A percentile compares a stretch with the other conserved stretches of the same genome.
Conservation (phyloP, 2,329 filamentous ascomycete genomes). For the Fusarium sp. region DNA sequence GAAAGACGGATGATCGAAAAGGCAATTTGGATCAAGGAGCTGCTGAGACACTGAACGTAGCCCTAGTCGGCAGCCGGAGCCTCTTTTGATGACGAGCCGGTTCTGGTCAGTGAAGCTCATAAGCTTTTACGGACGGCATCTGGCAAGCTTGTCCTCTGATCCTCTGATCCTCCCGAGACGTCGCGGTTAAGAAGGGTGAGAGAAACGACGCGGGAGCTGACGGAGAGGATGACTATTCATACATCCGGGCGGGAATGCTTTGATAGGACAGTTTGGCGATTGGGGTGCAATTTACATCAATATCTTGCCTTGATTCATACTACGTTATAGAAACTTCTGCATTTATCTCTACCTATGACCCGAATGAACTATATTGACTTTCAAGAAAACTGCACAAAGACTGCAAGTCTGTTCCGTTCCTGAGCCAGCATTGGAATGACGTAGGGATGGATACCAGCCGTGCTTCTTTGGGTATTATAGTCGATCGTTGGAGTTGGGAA, state of each 20-base stretch:
- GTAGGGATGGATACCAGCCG: not conserved
- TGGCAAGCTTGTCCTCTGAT: slow-evolving; percentile 45
- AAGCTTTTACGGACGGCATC: slow-evolving; percentile 40
- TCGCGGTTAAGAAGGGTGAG: slow-evolving; percentile 15
- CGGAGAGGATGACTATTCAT: slow-evolving; percentile 50
- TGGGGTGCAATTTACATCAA: slow-evolving; percentile 61
- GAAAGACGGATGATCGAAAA: slow-evolving; percentile 29
- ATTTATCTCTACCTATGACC: slow-evolving; percentile 14
- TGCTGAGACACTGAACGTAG: slow-evolving; percentile 22
- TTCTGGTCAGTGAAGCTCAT: slow-evolving; percentile 25
- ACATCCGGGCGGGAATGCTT: slow-evolving; percentile 55
- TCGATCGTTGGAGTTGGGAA: not conserved
- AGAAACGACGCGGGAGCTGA: slow-evolving; percentile 30
- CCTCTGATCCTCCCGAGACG: slow-evolving; percentile 39
- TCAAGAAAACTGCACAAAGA: not conserved
- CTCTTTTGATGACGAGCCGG: slow-evolving; percentile 33
- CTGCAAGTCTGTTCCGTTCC: not conserved
- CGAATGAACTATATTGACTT: not conserved
- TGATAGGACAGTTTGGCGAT: slow-evolving; percentile 64
- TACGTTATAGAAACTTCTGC: slow-evolving; percentile 34
- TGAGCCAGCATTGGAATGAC: not conserved
- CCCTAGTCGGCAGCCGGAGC: slow-evolving; percentile 11
- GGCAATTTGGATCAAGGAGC: slow-evolving; percentile 21
- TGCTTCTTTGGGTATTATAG: not conserved
- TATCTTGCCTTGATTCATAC: slow-evolving; percentile 45